Evolutionary conservation across 106 monocot species (phyloP).

Genomic region (Hemerocallis citrina): DNA sequence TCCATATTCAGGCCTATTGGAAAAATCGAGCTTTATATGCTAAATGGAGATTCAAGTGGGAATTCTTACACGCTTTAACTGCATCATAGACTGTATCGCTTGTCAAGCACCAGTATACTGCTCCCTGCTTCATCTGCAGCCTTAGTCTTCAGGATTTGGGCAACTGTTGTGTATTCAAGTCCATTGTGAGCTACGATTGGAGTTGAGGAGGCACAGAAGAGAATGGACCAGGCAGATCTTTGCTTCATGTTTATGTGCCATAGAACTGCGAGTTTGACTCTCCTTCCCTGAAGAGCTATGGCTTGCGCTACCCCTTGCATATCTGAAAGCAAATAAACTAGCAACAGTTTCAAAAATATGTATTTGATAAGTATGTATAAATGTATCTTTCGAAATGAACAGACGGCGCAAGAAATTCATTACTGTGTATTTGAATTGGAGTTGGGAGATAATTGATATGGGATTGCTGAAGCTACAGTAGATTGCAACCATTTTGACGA

Average conservation of each 20-base stretch:
- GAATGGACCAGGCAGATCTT: slow-evolving; percentile 12
- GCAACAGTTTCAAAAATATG: no score
- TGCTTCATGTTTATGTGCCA: slow-evolving; percentile 31
- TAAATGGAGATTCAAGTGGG: neutral
- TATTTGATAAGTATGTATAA: no score
- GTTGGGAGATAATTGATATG: no score
- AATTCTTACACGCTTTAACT: slow-evolving; percentile 35
- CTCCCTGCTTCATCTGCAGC: slow-evolving; percentile 26
- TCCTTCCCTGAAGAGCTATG: slow-evolving; percentile 28
- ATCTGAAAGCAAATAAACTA: no score
- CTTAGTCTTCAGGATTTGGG: slow-evolving; percentile 41
- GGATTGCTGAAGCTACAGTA: no score
- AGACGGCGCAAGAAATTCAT: no score
- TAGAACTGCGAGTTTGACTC: slow-evolving; percentile 32
- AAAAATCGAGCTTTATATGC: no score
- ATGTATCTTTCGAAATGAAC: no score
- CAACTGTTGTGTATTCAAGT: slow-evolving; percentile 58
- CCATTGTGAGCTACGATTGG: slow-evolving; percentile 19
- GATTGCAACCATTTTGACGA: no score
- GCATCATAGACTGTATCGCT: slow-evolving; percentile 49
- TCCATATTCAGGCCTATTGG: neutral
- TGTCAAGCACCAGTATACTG: slow-evolving; percentile 35
- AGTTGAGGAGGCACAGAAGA: slow-evolving; percentile 11
- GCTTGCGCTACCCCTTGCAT: slow-evolving; percentile 45
- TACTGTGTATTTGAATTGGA: no score